These are phyloP conservation scores for Fomitopsis schrenkii DNA, from an alignment of 1,284 basidiomycete species.

Conservation along the genomic window DNA sequence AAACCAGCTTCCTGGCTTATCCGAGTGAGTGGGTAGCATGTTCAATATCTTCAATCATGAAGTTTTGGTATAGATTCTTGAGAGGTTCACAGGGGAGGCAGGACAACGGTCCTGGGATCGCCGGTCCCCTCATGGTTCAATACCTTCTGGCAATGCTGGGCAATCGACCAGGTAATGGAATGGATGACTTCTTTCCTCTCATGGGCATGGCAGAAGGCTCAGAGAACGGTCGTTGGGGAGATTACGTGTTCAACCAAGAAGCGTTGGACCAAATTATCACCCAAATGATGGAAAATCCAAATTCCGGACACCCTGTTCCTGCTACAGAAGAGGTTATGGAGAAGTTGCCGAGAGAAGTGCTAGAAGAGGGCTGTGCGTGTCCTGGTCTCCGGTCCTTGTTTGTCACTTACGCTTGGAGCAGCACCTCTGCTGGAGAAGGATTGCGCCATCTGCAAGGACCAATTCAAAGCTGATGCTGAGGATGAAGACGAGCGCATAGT, in stretches of 20 bases:
- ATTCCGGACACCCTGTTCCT: constrained; percentile 62
- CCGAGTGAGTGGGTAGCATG: constrained; percentile 23
- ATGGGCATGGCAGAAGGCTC: constrained; percentile 26
- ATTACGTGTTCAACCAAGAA: constrained; percentile 83
- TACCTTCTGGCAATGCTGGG: constrained; percentile 62
- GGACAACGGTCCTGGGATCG: constrained; percentile 34
- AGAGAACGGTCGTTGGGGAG: constrained; percentile 61
- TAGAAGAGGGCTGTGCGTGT: constrained; percentile 57
- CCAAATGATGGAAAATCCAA: constrained; percentile 72
- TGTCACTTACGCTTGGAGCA: constrained; percentile 18
- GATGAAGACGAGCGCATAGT: constrained; percentile 69
- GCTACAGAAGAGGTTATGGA: constrained; percentile 69
- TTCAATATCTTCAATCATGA: constrained; percentile 5
- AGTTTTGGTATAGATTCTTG: constrained; percentile 8
- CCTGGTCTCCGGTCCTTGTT: neutral
- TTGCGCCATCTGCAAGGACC: constrained; percentile 79
- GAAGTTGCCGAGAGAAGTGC: constrained; percentile 57
- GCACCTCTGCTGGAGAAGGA: constrained; percentile 59
- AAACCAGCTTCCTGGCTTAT: constrained; percentile 18
- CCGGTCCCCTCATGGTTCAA: constrained; percentile 62
- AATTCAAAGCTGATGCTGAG: constrained; percentile 61
- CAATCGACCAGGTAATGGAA: constrained; percentile 33
- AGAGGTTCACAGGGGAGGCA: constrained; percentile 9
- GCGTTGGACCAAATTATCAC: constrained; percentile 76
- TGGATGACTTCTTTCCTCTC: constrained; percentile 36